A percentile compares a stretch with the other conserved stretches of the same genome.
These are phyloP conservation scores for Kodamaea suecica DNA, from an alignment of 1,139 yeast species.

Conservation along the genomic window DNA sequence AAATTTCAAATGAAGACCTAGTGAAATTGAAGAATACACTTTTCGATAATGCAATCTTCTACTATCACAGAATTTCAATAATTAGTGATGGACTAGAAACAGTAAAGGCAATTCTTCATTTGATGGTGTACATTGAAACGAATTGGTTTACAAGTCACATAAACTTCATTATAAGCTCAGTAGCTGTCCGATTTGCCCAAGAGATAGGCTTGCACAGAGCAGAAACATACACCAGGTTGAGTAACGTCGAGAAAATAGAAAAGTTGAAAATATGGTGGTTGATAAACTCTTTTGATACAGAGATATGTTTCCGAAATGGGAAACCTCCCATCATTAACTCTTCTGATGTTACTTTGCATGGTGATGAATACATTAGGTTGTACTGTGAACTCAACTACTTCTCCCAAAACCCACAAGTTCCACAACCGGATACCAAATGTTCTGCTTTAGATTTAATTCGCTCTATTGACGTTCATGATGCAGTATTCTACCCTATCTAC, in stretches of 20 bases:
- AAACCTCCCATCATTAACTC: constrained; percentile 56
- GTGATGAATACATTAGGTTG: constrained; percentile 7
- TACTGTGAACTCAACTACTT: constrained; percentile 1
- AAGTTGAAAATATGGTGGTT: constrained; percentile 54
- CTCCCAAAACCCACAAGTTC: background rate
- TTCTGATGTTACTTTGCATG: constrained; percentile 33
- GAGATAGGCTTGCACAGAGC: constrained; percentile 64
- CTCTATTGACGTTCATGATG: background rate
- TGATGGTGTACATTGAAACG: constrained; percentile 45
- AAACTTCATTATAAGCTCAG: constrained; percentile 43
- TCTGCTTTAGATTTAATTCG: background rate
- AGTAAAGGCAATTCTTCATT: constrained; percentile 46
- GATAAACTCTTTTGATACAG: constrained; percentile 54
- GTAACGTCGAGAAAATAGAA: constrained; percentile 33
- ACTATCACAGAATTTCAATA: constrained; percentile 46
- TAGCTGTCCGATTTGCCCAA: constrained; percentile 58
- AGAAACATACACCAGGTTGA: constrained; percentile 44
- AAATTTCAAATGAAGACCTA: constrained; percentile 4
- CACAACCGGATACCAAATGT: background rate
- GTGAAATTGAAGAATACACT: constrained; percentile 23
- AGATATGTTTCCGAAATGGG: constrained; percentile 53
- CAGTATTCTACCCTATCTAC: constrained; percentile 10
- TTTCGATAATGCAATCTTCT: constrained; percentile 41
- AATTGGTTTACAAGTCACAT: constrained; percentile 41
- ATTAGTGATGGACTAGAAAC: constrained; percentile 51